Base-by-base conservation (phyloP, 1,139 yeast genomes). In the Sugiyamaella novakii region DNA sequence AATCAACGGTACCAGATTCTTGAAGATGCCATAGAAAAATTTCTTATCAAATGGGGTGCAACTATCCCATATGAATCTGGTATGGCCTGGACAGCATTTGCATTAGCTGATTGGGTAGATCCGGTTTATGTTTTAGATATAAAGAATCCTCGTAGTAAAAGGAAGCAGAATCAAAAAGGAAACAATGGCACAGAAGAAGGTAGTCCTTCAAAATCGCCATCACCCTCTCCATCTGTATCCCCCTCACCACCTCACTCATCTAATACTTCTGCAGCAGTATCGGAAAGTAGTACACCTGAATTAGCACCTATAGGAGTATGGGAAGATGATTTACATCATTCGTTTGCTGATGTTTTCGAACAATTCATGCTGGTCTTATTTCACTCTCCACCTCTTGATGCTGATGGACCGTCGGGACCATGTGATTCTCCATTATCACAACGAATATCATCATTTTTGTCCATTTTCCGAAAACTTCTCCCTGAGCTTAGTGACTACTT, bases 61-160 rank as follows among this genome's bases (percentile, higher is more conserved):
- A 75, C 83, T 53, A 78, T 87, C 51, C 83, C 83, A 54, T 91
- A 89, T 64, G 95, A 87, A 65, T 77, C 84, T 44, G 89, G 94
- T 0, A 74, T 88, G 61, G 76, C 92, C 1, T 89, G 96, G 95
- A 79, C 87, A 18, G 97, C 96, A 0, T 70, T 87, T 39, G 89
- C 89, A 7, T 71, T 91, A 46, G 94, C 96, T 1, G 96, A 88
- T 65, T 88, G 96, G 95, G 77, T 84, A 30, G 94, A 95, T 5
- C 87, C 88, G 1, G 59, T 74, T 14, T 58, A 52, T 46, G 57
- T 58, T 37, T 53, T 56, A 49, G 54, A 51, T 41, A 11, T 41
- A n/a, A 30, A 28, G 21, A 46, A 39, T 29, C 25, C 52, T 12
- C 34, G 29, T 14, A 34, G 21, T 21, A 29, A 17, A 29, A 19